Evolutionary conservation across 2,329 filamentous ascomycete genomes (phyloP), one percentile per base, ranked within the genome.

Genomic region (Ophiocordyceps camponoti-saundersi): DNA sequence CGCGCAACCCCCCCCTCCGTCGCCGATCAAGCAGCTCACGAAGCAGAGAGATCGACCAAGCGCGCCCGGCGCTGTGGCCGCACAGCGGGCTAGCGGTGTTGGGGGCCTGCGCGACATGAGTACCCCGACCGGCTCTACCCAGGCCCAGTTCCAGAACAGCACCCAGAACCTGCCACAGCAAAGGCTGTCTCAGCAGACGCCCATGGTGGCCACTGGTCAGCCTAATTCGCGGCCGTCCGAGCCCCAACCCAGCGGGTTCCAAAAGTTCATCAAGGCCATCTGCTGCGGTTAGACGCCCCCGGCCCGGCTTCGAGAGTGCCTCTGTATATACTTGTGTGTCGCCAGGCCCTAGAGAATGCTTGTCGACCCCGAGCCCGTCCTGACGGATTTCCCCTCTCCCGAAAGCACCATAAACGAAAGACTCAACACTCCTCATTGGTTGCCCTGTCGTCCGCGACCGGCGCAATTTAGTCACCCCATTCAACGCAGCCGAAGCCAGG

Each of bases 71-170:
- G 80, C 76, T 60, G 76, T 81, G 64, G 75, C 76, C 65, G 73
- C 77, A 61, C 85, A 89, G 72, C 79, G 87, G 69, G 78, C 77
- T 67, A 88, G 80, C 74, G 80, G 75, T 70, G 74, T 72, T 68
- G 79, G 79, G 72, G 79, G 76, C 63, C 73, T 80, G 58, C 75
- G 80, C 63, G 85, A 93, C 63, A 78, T 83, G 64, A 78, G 79
- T 59, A 90, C 89, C 53, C 85, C 88, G 56, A 82, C 89, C 61
- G 86, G 84, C 57, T 95, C 87, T 61, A 95, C 87, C 53, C 86
- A 93, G 66, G 90, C 90, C 55, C 90, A 95, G 63, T 95, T 95
- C 73, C 88, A 94, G 70, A 90, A 87, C 74, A 95, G 87, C 69
- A 85, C 84, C 60, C 85, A 87, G 63, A 92, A 95, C 64, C 75